These are phyloP conservation scores for Plasmodium fragile DNA, from an alignment of 169 alveolate genomes.

Conservation along the genomic window DNA sequence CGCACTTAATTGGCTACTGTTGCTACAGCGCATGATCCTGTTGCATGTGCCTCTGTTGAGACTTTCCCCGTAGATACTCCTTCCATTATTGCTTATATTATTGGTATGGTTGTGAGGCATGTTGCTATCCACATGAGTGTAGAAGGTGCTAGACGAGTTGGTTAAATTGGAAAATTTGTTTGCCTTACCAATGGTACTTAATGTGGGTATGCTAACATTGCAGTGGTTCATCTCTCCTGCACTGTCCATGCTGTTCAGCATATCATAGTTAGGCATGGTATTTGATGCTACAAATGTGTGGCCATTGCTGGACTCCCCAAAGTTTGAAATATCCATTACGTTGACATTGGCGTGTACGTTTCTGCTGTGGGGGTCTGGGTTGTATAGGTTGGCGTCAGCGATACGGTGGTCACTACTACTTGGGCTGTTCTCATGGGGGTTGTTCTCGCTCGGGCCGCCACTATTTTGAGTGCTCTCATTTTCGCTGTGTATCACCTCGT, in stretches of 20 bases:
- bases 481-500: neutral
- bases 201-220: neutral
- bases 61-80: neutral
- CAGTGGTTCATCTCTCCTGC: neutral
- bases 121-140: neutral
- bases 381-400: neutral
- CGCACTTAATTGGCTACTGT: neutral
- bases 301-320: neutral
- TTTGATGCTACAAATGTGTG: neutral
- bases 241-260: neutral
- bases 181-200: neutral
- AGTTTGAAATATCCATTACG: neutral
- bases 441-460: neutral
- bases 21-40: neutral
- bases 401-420: neutral
- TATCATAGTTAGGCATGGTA: neutral
- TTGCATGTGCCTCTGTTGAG: neutral
- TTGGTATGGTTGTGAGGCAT: neutral
- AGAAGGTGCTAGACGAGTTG: neutral
- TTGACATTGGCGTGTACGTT: neutral
- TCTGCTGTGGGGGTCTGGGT: neutral
- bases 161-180: neutral
- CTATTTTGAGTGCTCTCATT: neutral
- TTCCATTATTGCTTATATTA: neutral
- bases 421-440: neutral